Percentiles rank a stretch among this genome's conserved stretches.
These are phyloP conservation scores for Penstemon newberryi DNA, from an alignment of 257 asterid species.

Conservation along the genomic window DNA sequence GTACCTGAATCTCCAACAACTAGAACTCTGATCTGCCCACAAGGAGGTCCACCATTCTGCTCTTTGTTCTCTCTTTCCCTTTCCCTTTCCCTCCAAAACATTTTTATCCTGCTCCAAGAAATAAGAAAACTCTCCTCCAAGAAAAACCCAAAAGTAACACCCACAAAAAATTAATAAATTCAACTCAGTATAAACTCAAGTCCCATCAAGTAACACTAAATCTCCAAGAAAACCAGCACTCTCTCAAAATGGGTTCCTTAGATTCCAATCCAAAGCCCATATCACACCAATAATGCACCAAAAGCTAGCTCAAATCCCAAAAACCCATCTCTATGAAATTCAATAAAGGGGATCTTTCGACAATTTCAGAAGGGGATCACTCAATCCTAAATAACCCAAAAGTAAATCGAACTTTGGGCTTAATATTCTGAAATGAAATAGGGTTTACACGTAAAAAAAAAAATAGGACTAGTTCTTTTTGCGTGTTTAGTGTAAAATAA, in stretches of 20 bases:
- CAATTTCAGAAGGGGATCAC: not conserved
- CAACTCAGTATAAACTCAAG: slow-evolving; percentile 26
- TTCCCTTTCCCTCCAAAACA: slow-evolving; percentile 92
- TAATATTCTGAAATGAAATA: too few relatives aligned
- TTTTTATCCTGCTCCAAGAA: slow-evolving; percentile 29
- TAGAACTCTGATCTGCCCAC: slow-evolving; percentile 92
- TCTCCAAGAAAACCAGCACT: slow-evolving; percentile 4
- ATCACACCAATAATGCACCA: slow-evolving; percentile 3
- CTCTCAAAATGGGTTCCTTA: slow-evolving; percentile 17
- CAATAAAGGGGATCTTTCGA: slow-evolving; percentile 6
- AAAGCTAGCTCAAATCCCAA: not conserved
- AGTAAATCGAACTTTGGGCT: too few relatives aligned
- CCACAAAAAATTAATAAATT: slow-evolving; percentile 18
- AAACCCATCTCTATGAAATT: not conserved
- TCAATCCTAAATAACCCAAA: too few relatives aligned
- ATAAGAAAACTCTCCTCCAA: not conserved
- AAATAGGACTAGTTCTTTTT: too few relatives aligned
- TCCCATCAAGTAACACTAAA: slow-evolving; percentile 23
- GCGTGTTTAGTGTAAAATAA: too few relatives aligned
- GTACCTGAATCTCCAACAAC: slow-evolving; percentile 95
- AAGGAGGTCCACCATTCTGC: slow-evolving; percentile 81
- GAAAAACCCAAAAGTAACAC: not conserved
- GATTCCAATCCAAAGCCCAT: slow-evolving; percentile 20
- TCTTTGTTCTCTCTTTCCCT: slow-evolving; percentile 70
- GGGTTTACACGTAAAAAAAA: too few relatives aligned